Evolutionary conservation across 352 stramenopile species (phyloP).

Genomic region (Globisporangium carolinianum): DNA sequence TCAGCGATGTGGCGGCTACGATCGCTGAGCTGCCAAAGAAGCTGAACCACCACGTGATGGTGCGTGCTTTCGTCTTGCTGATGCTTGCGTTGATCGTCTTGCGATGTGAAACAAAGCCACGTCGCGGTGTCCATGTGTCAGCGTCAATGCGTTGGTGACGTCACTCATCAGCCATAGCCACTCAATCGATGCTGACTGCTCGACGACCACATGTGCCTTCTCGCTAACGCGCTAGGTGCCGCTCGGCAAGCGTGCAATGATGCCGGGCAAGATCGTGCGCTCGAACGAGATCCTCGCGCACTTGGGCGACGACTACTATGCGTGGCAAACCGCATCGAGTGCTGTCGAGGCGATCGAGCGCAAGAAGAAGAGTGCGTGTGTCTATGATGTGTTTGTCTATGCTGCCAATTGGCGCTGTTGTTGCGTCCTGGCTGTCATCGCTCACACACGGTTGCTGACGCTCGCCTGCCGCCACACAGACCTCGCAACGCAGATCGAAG

Average conservation of each 20-base stretch:
- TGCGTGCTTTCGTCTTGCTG: slow-evolving; percentile 9
- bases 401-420: not conserved
- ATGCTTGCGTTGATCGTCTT: not conserved
- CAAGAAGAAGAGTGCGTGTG: slow-evolving; percentile 59
- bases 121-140: no score
- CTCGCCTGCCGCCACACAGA: slow-evolving; percentile 15
- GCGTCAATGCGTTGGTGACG: no score
- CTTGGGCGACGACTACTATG: slow-evolving; percentile 76
- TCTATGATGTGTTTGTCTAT: not conserved
- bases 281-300: slow-evolving; percentile 82
- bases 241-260: slow-evolving; percentile 77
- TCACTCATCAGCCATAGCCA: no score
- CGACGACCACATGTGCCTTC: not conserved
- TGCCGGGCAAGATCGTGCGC: slow-evolving; percentile 74
- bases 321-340: slow-evolving; percentile 60
- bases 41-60: slow-evolving; percentile 76
- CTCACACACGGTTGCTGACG: not conserved
- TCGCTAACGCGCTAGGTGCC: slow-evolving; percentile 27
- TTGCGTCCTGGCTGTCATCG: not conserved
- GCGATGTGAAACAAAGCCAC: no score
- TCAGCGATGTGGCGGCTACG: slow-evolving; percentile 38
- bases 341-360: slow-evolving; percentile 60
- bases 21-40: slow-evolving; percentile 71
- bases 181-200: not conserved
- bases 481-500: slow-evolving; percentile 42